phyloP scores from a whole-genome alignment of 2,329 filamentous ascomycete genomes.

The Fusarium multiceps region DNA sequence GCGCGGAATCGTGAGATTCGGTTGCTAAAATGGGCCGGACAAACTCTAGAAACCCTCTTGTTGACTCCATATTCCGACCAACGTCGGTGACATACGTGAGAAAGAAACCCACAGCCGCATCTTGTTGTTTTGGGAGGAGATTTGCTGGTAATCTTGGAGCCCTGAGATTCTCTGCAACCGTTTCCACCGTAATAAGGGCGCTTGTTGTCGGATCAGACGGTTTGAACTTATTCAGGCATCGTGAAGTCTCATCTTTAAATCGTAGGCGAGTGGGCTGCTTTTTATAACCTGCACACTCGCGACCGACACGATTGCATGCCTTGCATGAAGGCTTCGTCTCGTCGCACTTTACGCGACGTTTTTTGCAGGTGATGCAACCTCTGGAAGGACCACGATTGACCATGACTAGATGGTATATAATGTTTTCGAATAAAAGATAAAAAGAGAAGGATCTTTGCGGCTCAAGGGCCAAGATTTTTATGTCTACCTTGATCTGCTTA shows the following conservation, averaged over 20 bases:
- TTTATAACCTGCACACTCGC: constrained; percentile 27
- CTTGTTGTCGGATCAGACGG: accelerated
- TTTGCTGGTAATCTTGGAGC: accelerated
- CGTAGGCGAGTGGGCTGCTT: neutral
- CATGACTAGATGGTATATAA: neutral
- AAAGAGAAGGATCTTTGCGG: accelerated
- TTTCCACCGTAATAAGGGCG: too few species aligned
- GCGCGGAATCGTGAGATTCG: constrained; percentile 3
- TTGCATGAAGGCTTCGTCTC: constrained; percentile 25
- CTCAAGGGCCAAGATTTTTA: accelerated
- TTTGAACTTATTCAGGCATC: neutral
- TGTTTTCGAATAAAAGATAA: too few species aligned
- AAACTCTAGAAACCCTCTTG: constrained; percentile 31
- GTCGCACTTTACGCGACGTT: constrained; percentile 33
- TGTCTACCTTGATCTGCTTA: neutral
- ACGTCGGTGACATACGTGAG: constrained; percentile 27
- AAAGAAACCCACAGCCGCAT: constrained; percentile 25
- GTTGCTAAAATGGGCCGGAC: constrained; percentile 10
- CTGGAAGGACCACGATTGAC: constrained; percentile 30
- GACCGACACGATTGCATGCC: constrained; percentile 17
- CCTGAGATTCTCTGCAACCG: too few species aligned
- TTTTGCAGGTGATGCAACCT: constrained; percentile 32
- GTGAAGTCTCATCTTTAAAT: constrained; percentile 24
- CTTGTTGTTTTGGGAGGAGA: neutral
- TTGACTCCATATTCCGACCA: constrained; percentile 24